A percentile compares a stretch with the other conserved stretches of the same genome.
Conservation (phyloP, 768 basidiomycete species). For the Lactarius sanguifluus region DNA sequence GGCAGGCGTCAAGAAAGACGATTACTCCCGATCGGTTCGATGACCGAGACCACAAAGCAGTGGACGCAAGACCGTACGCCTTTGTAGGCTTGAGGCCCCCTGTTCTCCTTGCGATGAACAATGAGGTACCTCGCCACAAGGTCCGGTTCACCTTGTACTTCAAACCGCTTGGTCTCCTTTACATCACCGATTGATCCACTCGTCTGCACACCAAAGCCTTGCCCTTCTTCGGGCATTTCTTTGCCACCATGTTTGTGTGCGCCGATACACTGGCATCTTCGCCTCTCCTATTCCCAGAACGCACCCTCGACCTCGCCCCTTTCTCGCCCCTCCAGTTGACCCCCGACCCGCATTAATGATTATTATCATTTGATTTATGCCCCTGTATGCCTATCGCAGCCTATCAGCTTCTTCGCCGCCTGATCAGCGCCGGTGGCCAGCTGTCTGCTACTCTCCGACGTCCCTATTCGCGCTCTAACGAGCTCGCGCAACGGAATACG, state of each 20-base stretch:
- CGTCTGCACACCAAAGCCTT: slow-evolving; percentile 55
- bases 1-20: slow-evolving; percentile 47
- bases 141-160: slow-evolving; percentile 53
- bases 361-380: slow-evolving; percentile 32
- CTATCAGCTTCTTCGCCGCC: slow-evolving; percentile 34
- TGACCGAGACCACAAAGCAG: slow-evolving; percentile 53
- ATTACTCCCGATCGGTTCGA: slow-evolving; percentile 54
- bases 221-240: slow-evolving; percentile 81
- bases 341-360: slow-evolving; percentile 26
- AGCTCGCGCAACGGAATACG: slow-evolving; percentile 18
- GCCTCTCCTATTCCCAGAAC: slow-evolving; percentile 36
- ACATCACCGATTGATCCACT: slow-evolving; percentile 49
- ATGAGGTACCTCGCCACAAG: slow-evolving; percentile 53
- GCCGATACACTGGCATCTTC: slow-evolving; percentile 74
- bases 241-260: slow-evolving; percentile 49
- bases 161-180: slow-evolving; percentile 30
- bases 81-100: slow-evolving; percentile 54
- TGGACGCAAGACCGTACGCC: slow-evolving; percentile 65
- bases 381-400: slow-evolving; percentile 29
- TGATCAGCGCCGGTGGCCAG: slow-evolving; percentile 45
- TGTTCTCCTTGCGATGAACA: slow-evolving; percentile 40
- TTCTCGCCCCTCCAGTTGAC: slow-evolving; percentile 23
- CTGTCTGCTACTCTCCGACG: slow-evolving; percentile 31
- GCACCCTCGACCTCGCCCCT: slow-evolving; percentile 26
- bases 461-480: slow-evolving; percentile 27